Evolutionary conservation across 2,329 filamentous ascomycete genomes (phyloP).

Genomic region (Colletotrichum kahawae): DNA sequence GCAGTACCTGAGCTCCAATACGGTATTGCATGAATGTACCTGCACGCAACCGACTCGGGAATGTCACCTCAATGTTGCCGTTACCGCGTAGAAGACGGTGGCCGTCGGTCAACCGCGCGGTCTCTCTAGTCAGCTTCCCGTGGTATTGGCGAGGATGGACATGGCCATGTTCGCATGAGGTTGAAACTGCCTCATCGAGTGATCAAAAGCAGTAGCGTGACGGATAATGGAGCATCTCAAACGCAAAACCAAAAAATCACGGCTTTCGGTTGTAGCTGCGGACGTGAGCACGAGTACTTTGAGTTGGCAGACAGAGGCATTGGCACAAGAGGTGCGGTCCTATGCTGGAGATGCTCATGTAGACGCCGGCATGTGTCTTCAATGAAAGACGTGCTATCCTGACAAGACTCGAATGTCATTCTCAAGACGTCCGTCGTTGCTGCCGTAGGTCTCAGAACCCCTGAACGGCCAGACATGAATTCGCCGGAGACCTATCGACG

Average conservation of each 20-base stretch:
- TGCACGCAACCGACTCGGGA: neutral
- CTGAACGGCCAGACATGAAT: neutral
- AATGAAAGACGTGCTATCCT: neutral
- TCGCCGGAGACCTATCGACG: neutral
- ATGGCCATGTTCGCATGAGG: too few relatives aligned
- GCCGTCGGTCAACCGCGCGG: too few relatives aligned
- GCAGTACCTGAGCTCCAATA: neutral
- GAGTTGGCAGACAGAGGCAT: neutral
- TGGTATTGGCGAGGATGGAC: neutral
- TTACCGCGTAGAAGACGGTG: neutral
- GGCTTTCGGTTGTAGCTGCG: neutral
- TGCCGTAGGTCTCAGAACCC: neutral
- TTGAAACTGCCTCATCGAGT: too few relatives aligned
- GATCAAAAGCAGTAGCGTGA: neutral
- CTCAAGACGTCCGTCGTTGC: too few relatives aligned
- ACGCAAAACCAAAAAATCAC: neutral
- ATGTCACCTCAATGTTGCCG: too few relatives aligned
- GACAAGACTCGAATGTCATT: neutral
- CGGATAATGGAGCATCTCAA: neutral
- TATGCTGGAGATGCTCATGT: neutral
- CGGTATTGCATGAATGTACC: neutral
- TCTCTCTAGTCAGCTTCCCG: too few relatives aligned
- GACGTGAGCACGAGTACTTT: neutral
- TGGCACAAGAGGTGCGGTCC: neutral
- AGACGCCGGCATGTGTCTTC: neutral